Evolutionary conservation across 2,329 filamentous ascomycete species (phyloP).

Genomic region (Cladorrhinum sp.): DNA sequence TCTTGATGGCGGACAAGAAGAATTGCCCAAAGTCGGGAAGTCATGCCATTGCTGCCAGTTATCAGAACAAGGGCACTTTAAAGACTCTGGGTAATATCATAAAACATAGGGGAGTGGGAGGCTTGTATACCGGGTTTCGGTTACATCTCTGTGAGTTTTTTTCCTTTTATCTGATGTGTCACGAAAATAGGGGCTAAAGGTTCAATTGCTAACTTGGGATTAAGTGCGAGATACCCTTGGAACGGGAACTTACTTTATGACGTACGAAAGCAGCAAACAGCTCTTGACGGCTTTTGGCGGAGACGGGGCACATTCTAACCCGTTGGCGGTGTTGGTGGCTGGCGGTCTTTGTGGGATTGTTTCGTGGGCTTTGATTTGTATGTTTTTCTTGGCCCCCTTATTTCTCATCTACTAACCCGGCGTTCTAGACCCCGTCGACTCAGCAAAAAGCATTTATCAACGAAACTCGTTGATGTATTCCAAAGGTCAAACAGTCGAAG

Average conservation of each 20-base stretch:
- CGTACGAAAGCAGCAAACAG: slow-evolving; percentile 84
- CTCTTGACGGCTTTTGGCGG: slow-evolving; percentile 70
- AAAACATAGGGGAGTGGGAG: slow-evolving; percentile 66
- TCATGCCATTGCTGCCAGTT: slow-evolving; percentile 62
- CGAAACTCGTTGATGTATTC: slow-evolving; percentile 72
- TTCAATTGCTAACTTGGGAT: neutral
- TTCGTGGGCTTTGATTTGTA: slow-evolving; percentile 75
- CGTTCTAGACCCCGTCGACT: slow-evolving; percentile 65
- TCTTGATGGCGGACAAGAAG: slow-evolving; percentile 64
- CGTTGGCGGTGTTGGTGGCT: slow-evolving; percentile 72
- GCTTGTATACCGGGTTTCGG: slow-evolving; percentile 77
- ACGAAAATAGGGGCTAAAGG: neutral
- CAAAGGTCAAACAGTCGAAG: slow-evolving; percentile 60
- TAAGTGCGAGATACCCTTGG: slow-evolving; percentile 78
- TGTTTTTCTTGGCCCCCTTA: slow-evolving; percentile 31
- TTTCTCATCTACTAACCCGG: neutral
- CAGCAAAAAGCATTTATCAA: slow-evolving; percentile 82
- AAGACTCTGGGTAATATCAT: slow-evolving; percentile 75
- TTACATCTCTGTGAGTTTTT: slow-evolving; percentile 67
- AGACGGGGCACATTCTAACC: slow-evolving; percentile 70
- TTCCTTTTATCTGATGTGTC: neutral
- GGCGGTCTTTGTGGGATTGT: slow-evolving; percentile 80
- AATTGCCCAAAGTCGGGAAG: slow-evolving; percentile 46
- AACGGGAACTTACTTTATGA: slow-evolving; percentile 83
- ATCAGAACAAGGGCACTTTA: slow-evolving; percentile 74